A percentile compares a stretch with the other conserved stretches of the same genome.
Evolutionary conservation across 768 basidiomycete genomes (phyloP).

Genomic region (Chalciporus sphaerocephalus): DNA sequence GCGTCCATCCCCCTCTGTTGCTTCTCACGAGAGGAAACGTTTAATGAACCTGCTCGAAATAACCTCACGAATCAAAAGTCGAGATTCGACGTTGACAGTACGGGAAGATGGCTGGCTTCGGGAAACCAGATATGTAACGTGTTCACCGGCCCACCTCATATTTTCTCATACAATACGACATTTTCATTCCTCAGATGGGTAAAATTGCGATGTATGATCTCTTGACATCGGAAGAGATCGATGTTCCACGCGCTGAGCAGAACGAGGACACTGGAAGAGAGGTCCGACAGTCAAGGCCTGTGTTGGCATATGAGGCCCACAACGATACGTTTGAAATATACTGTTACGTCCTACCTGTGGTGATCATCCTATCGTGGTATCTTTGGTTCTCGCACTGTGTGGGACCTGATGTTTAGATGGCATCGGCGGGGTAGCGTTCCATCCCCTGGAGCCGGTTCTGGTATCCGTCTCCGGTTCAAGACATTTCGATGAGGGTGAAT

Average conservation of each 20-base stretch:
- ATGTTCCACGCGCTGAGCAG: conserved; percentile 2
- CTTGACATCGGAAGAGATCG: background rate
- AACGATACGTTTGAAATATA: conserved; percentile 40
- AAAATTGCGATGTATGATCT: conserved; percentile 58
- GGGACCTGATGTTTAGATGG: conserved; percentile 46
- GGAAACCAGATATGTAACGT: conserved; percentile 59
- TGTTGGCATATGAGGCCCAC: conserved; percentile 49
- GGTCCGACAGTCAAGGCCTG: conserved; percentile 22
- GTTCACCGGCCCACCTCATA: too few species aligned
- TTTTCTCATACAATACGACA: too few species aligned
- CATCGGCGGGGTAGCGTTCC: conserved; percentile 68
- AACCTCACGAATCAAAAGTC: conserved; percentile 69
- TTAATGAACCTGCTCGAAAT: background rate
- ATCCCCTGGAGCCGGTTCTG: conserved; percentile 56
- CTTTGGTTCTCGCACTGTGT: background rate
- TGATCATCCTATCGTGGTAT: background rate
- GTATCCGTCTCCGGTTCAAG: conserved; percentile 75
- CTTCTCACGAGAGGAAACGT: conserved; percentile 17
- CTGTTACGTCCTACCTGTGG: background rate
- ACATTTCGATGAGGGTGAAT: conserved; percentile 43
- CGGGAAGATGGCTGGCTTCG: conserved; percentile 57
- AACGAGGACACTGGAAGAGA: background rate
- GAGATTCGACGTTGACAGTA: conserved; percentile 70
- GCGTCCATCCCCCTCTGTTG: conserved; percentile 39
- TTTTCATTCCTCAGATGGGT: conserved; percentile 45